These are phyloP conservation scores for Geosmithia morbida DNA, from an alignment of 2,329 filamentous ascomycete genomes.

Conservation along the genomic window DNA sequence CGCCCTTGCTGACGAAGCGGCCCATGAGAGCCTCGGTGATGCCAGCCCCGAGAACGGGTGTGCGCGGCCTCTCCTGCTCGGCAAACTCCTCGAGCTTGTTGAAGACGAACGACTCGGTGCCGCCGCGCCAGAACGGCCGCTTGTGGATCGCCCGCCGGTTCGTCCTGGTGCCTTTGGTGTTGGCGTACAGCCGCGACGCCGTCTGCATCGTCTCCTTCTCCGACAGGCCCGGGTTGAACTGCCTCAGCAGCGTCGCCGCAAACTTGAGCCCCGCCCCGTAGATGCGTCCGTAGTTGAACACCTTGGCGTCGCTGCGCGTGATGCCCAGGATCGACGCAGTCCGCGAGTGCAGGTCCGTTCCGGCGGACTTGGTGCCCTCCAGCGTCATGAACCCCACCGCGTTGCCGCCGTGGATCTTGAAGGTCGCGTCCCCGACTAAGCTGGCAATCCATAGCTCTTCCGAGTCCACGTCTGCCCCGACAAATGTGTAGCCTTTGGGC, in stretches of 20 bases:
- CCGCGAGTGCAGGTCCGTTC: constrained; percentile 87
- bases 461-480: constrained; percentile 94
- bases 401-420: constrained; percentile 89
- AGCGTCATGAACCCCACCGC: constrained; percentile 98
- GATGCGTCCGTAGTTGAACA: constrained; percentile 98
- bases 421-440: constrained; percentile 84
- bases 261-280: constrained; percentile 97
- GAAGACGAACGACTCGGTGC: constrained; percentile 95
- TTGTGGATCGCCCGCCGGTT: constrained; percentile 58
- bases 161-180: constrained; percentile 83
- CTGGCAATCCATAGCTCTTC: constrained; percentile 98
- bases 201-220: constrained; percentile 65
- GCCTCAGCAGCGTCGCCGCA: constrained; percentile 73
- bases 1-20: constrained; percentile 74
- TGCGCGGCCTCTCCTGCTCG: constrained; percentile 80
- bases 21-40: constrained; percentile 93
- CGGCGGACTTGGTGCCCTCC: constrained; percentile 86
- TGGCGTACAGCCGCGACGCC: constrained; percentile 68
- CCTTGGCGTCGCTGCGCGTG: constrained; percentile 85
- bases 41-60: constrained; percentile 82
- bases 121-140: constrained; percentile 81
- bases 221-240: constrained; percentile 78
- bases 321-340: constrained; percentile 89
- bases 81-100: constrained; percentile 97
- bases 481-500: constrained; percentile 80